Base-by-base conservation (phyloP, 805 yeast species). In the Zygoascus tannicola region DNA sequence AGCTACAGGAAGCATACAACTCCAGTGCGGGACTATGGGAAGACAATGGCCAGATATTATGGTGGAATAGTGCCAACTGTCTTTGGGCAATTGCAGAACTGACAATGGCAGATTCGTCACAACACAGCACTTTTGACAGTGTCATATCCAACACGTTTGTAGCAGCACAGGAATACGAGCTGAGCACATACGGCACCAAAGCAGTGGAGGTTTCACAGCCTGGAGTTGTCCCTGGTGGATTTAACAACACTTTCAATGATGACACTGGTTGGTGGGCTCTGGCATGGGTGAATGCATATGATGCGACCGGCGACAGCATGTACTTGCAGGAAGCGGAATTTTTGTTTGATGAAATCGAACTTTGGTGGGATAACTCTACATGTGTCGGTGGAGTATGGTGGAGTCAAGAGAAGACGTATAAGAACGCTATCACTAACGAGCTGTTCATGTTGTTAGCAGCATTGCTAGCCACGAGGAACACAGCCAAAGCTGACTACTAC, bases 241-340 rank as follows among this genome's bases (percentile, higher is more conserved):
- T 49, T 30, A 28, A 12, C 15, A 34, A 46, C 23, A 35, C n/a
- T 18, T 49, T 22, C 32, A 45, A 46, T 35, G 52, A 49, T 32
- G 52, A 49, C 28, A 46, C 30, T 5, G 47, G 50, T 4, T 49
- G 52, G 52, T 49, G 50, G 50, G 50, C 47, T 3, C 38, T 46
- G 16, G 50, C 50, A 2, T 49, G 52, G 52, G 41, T 46, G 18
- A 37, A 38, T 4, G 43, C 43, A 8, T 46, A 41, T 23, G 52
- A 49, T 35, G n/a, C 44, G 12, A 40, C 47, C 16, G 18, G 30
- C 12, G 30, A 46, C 8, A 7, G 16, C n/a, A 32, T 28, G 20
- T 49, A 43, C 28, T 33, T 49, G 38, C 22, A 26, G 18, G 40
- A 43, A 14, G 45, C 50, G 5, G 21, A 32, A 10, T 36, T 46